Conservation (phyloP, 495 filamentous ascomycete genomes). For the Schizothecium vesticola region DNA sequence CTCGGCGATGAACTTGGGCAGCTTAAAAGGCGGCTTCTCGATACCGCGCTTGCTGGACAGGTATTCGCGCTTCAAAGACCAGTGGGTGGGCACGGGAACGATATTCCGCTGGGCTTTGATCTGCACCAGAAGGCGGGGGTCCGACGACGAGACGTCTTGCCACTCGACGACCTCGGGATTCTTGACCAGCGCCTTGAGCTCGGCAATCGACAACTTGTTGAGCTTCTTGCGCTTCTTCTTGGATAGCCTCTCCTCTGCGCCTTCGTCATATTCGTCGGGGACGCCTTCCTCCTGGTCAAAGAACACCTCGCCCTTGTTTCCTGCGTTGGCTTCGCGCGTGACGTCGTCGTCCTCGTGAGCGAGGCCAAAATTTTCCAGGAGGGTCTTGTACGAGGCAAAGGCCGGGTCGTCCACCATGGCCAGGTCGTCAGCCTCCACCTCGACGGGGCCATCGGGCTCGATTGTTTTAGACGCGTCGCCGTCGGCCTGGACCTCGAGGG, state of each 20-base stretch:
- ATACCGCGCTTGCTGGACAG: constrained; percentile 92
- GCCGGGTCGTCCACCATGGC: constrained; percentile 67
- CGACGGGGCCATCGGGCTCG: constrained; percentile 40
- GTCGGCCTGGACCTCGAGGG: constrained; percentile 40
- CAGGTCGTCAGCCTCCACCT: constrained; percentile 42
- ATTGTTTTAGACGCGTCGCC: constrained; percentile 29
- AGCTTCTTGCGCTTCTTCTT: constrained; percentile 90
- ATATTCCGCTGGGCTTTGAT: constrained; percentile 95
- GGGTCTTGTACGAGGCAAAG: constrained; percentile 73
- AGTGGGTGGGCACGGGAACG: constrained; percentile 88
- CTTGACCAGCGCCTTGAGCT: constrained; percentile 84
- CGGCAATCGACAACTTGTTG: constrained; percentile 88
- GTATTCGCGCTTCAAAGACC: constrained; percentile 94
- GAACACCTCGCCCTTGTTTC: constrained; percentile 81
- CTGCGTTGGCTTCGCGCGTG: constrained; percentile 56
- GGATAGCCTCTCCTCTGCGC: constrained; percentile 64
- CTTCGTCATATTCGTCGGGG: constrained; percentile 75
- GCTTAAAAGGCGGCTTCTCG: constrained; percentile 85
- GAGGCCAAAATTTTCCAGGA: constrained; percentile 66
- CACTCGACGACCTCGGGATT: constrained; percentile 95
- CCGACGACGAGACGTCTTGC: constrained; percentile 90
- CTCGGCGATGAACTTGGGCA: constrained; percentile 96
- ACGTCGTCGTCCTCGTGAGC: constrained; percentile 49
- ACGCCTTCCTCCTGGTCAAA: constrained; percentile 86
- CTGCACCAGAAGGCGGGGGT: constrained; percentile 83